These are phyloP conservation scores for Rubus idaeus DNA, from an alignment of 306 rosid genomes.

Conservation along the genomic window DNA sequence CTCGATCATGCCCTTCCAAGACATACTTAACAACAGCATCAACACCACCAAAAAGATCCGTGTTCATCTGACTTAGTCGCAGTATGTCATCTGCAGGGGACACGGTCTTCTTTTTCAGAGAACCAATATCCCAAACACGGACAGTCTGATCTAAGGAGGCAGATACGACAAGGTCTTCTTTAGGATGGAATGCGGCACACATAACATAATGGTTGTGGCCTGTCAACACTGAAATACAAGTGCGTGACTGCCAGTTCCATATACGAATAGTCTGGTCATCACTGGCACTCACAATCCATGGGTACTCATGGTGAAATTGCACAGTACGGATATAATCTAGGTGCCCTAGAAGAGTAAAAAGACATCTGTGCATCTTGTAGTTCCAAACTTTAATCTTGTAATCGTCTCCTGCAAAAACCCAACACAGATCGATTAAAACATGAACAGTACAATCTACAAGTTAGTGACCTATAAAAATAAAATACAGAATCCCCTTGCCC, in stretches of 20 bases:
- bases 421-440: slow-evolving; percentile 7
- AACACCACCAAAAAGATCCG: slow-evolving; percentile 93
- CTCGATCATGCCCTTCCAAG: slow-evolving; percentile 97
- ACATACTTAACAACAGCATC: slow-evolving; percentile 95
- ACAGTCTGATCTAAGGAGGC: slow-evolving; percentile 97
- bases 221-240: slow-evolving; percentile 89
- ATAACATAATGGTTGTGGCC: slow-evolving; percentile 98
- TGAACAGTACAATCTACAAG: neutral
- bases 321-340: slow-evolving; percentile 96
- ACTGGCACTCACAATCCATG: slow-evolving; percentile 98
- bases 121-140: slow-evolving; percentile 96
- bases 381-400: slow-evolving; percentile 99
- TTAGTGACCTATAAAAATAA: neutral
- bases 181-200: slow-evolving; percentile 95
- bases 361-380: slow-evolving; percentile 93
- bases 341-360: slow-evolving; percentile 94
- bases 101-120: slow-evolving; percentile 86
- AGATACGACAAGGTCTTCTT: slow-evolving; percentile 91
- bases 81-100: slow-evolving; percentile 90
- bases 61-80: slow-evolving; percentile 90
- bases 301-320: slow-evolving; percentile 93
- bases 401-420: slow-evolving; percentile 78
- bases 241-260: slow-evolving; percentile 99
- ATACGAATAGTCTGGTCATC: slow-evolving; percentile 98
- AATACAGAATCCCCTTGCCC: too few relatives aligned